A percentile compares a stretch with the other conserved stretches of the same genome.
Conservation (phyloP, 2,329 filamentous ascomycete genomes). For the Penicillium sp. region DNA sequence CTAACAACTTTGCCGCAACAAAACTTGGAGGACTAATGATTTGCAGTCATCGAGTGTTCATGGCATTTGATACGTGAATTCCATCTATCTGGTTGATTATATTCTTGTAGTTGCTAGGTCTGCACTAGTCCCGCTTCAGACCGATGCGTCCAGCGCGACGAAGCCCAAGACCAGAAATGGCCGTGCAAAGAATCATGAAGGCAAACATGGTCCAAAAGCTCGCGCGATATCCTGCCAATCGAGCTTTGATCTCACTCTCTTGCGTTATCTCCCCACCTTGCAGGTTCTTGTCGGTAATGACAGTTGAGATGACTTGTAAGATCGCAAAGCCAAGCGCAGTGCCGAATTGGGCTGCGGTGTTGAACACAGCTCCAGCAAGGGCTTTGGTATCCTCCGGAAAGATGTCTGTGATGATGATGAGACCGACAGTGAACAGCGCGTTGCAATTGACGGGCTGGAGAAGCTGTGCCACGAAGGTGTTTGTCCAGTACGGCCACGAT, state of each 20-base stretch:
- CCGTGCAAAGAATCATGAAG: constrained; percentile 3
- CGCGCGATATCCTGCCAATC: constrained; percentile 3
- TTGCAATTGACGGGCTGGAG: constrained; percentile 9
- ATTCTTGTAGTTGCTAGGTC: background rate
- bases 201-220: constrained; percentile 8
- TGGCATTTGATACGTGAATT: background rate
- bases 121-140: constrained; percentile 1
- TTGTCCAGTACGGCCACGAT: constrained; percentile 48
- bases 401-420: constrained; percentile 2
- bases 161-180: constrained; percentile 2
- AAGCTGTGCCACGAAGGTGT: constrained; percentile 37
- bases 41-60: no score
- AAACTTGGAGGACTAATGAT: no score
- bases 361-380: constrained; percentile 12
- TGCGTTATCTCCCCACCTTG: constrained; percentile 1
- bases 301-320: constrained; percentile 5
- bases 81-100: no score
- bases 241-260: constrained; percentile 1
- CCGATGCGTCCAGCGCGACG: constrained; percentile 1
- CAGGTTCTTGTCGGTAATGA: constrained; percentile 1
- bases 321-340: constrained; percentile 9
- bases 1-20: no score
- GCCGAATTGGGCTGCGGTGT: constrained; percentile 9
- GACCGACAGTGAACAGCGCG: constrained; percentile 1
- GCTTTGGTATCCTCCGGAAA: constrained; percentile 8